These are phyloP conservation scores for Thalassiosira mediterranea DNA, from an alignment of 352 stramenopile species.

Conservation along the genomic window DNA sequence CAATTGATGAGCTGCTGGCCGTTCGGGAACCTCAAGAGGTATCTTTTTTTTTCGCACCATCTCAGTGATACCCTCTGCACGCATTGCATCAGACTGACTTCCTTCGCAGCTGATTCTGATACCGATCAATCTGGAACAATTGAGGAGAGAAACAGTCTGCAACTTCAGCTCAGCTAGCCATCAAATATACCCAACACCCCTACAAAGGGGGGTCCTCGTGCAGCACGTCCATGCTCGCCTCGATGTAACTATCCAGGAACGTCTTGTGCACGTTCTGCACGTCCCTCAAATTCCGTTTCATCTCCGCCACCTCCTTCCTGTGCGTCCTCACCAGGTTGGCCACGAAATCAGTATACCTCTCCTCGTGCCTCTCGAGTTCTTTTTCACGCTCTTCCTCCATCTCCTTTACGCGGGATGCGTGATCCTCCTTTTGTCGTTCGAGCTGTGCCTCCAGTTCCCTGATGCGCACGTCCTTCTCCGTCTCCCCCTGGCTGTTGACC, in stretches of 20 bases:
- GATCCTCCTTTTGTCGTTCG: not conserved
- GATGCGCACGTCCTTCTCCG: not conserved
- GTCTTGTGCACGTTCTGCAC: not conserved
- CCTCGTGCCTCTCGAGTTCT: not conserved
- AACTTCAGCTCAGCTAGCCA: no score
- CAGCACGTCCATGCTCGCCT: not conserved
- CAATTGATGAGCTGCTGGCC: no score
- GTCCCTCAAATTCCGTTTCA: not conserved
- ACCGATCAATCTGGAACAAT: no score
- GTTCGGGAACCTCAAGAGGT: no score
- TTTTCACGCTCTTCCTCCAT: not conserved
- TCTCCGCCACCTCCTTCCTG: not conserved
- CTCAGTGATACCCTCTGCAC: no score
- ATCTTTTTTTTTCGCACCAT: no score
- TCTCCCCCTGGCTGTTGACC: not conserved
- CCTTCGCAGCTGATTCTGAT: no score
- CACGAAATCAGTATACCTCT: not conserved
- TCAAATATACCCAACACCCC: no score
- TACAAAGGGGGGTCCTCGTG: no score
- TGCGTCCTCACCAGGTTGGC: not conserved
- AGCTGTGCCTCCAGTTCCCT: not conserved
- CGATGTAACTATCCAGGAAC: constrained; percentile 1
- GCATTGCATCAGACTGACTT: no score
- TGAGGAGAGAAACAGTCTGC: no score
- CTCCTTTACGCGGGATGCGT: not conserved